Percentiles rank a stretch among this genome's conserved stretches.
Evolutionary conservation across 768 basidiomycete species (phyloP).

Genomic region (Coprinopsis marcescibilis): DNA sequence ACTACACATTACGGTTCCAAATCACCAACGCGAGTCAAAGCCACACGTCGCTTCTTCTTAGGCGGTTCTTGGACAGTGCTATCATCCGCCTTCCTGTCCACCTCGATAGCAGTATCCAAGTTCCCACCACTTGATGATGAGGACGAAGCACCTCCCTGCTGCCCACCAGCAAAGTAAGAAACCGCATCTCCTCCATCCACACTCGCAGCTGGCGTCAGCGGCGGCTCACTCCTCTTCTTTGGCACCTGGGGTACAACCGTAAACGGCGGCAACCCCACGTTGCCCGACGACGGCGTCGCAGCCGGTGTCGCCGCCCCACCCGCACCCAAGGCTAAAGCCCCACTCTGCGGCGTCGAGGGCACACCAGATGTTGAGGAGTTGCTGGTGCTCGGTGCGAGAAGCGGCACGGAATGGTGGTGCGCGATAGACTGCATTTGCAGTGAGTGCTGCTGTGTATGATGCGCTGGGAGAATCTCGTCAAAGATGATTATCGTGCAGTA

Average conservation of each 20-base stretch:
- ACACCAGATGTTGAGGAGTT: conserved; percentile 18
- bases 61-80: conserved; percentile 47
- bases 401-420: conserved; percentile 69
- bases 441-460: conserved; percentile 87
- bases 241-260: conserved; percentile 20
- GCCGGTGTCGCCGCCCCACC: conserved; percentile 24
- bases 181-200: conserved; percentile 35
- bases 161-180: conserved; percentile 13
- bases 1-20: conserved; percentile 27
- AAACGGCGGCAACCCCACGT: conserved; percentile 23
- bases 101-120: conserved; percentile 11
- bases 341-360: conserved; percentile 20
- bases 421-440: conserved; percentile 90
- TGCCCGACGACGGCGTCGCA: conserved; percentile 29
- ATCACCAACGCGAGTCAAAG: conserved; percentile 65
- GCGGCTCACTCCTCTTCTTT: conserved; percentile 38
- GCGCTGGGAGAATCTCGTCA: conserved; percentile 85
- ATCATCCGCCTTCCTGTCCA: conserved; percentile 18
- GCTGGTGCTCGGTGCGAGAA: conserved; percentile 25
- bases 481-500: conserved; percentile 95
- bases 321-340: background rate
- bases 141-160: conserved; percentile 19
- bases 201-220: conserved; percentile 44
- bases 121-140: conserved; percentile 4
- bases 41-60: conserved; percentile 84